phyloP scores from a whole-genome alignment of 2,329 filamentous ascomycete genomes.

The Colletotrichum tabaci region DNA sequence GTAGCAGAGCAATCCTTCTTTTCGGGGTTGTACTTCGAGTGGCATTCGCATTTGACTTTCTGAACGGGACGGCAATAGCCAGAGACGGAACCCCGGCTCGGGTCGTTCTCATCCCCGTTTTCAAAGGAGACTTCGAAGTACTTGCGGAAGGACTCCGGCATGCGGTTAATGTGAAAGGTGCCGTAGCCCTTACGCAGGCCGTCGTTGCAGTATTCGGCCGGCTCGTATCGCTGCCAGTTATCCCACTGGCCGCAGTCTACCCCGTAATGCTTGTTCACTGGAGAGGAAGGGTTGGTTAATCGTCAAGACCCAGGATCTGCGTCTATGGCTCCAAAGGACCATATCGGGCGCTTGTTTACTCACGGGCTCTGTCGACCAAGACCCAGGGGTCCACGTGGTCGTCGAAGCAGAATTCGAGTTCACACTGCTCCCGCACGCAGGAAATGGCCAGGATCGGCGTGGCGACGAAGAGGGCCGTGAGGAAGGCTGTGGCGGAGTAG shows the following conservation, averaged over 20 bases:
- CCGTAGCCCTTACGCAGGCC: conserved; percentile 16
- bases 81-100: conserved; percentile 13
- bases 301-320: not conserved
- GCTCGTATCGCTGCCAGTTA: conserved; percentile 10
- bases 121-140: conserved; percentile 8
- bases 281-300: not conserved
- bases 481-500: not conserved
- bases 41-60: conserved; percentile 14
- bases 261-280: conserved; percentile 21
- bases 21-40: conserved; percentile 12
- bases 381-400: conserved; percentile 28
- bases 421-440: conserved; percentile 1
- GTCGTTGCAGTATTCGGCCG: conserved; percentile 17
- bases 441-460: conserved; percentile 5
- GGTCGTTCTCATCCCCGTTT: conserved; percentile 12
- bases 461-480: conserved; percentile 6
- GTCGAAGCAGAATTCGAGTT: conserved; percentile 23
- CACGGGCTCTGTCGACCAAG: conserved; percentile 17
- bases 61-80: not conserved
- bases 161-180: conserved; percentile 26
- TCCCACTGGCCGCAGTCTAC: conserved; percentile 29
- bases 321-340: too few relatives aligned
- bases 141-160: not conserved
- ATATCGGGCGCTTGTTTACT: not conserved
- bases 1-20: conserved; percentile 7